Evolutionary conservation across 768 basidiomycete species (phyloP).

Genomic region (Leccinellum luteum): DNA sequence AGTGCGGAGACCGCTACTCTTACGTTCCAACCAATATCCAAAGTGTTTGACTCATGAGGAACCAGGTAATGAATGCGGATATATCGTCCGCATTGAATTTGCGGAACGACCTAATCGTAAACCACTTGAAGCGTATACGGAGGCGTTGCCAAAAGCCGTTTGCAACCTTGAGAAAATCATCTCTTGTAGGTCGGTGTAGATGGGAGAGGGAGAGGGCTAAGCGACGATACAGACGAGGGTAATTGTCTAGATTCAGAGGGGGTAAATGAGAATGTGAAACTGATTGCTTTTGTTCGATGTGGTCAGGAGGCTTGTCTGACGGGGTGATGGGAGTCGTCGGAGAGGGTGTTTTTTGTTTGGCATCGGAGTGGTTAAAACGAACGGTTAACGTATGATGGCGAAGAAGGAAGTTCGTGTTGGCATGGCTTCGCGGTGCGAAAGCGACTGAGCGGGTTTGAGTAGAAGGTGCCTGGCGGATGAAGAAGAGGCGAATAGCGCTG

Average conservation of each 20-base stretch:
- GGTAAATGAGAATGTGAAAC: conserved; percentile 17
- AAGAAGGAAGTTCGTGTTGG: not conserved
- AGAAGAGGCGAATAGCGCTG: conserved; percentile 55
- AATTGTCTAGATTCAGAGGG: conserved; percentile 56
- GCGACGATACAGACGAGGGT: conserved; percentile 78
- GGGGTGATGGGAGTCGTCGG: not conserved
- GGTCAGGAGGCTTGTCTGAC: conserved; percentile 7
- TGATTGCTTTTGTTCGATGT: conserved; percentile 5
- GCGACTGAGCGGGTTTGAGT: not conserved
- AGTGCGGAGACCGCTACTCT: not conserved
- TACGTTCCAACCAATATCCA: conserved; percentile 90
- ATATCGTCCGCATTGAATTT: conserved; percentile 96
- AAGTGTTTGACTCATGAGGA: conserved; percentile 90
- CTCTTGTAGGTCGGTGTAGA: conserved; percentile 75
- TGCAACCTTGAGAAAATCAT: conserved; percentile 85
- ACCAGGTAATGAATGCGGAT: conserved; percentile 94
- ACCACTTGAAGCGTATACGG: conserved; percentile 95
- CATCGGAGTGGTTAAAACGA: conserved; percentile 18
- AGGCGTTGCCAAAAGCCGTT: conserved; percentile 89
- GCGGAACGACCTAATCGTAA: conserved; percentile 91
- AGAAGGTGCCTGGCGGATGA: conserved; percentile 35
- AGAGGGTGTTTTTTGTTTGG: conserved; percentile 3
- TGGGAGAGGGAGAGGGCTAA: conserved; percentile 77
- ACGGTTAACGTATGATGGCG: not conserved
- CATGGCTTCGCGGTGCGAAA: not conserved